A percentile compares a stretch with the other conserved stretches of the same genome.
Evolutionary conservation across 2,329 filamentous ascomycete species (phyloP).

Genomic region (Didymella glomerata): DNA sequence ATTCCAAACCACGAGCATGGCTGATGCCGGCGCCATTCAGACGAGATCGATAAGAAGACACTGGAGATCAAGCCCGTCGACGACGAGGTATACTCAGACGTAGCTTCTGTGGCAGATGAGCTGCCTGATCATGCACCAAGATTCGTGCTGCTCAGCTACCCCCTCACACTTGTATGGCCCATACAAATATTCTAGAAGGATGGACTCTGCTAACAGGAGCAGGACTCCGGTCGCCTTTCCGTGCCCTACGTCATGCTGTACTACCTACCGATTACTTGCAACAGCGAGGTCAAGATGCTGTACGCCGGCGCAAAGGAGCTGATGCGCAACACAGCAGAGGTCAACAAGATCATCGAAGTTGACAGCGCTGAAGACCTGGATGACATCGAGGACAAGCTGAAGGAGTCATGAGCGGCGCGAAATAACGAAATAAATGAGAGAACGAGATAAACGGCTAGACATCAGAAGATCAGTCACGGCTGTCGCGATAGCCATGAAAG

Average conservation of each 20-base stretch:
- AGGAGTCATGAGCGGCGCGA: conserved; percentile 28
- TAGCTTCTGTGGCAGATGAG: conserved; percentile 84
- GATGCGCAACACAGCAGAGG: conserved; percentile 91
- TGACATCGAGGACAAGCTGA: conserved; percentile 77
- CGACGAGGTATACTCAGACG: conserved; percentile 80
- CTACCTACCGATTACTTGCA: conserved; percentile 92
- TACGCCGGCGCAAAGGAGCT: conserved; percentile 96
- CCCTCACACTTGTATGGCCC: conserved; percentile 76
- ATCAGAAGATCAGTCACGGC: neutral
- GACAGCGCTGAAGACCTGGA: conserved; percentile 81
- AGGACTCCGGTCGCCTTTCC: conserved; percentile 83
- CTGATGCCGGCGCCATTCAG: conserved; percentile 59
- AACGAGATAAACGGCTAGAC: neutral
- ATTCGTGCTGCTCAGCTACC: conserved; percentile 90
- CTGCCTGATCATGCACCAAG: conserved; percentile 91
- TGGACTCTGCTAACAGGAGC: conserved; percentile 4
- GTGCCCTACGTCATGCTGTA: conserved; percentile 96
- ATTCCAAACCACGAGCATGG: conserved; percentile 19
- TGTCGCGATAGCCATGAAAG: neutral
- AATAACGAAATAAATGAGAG: neutral
- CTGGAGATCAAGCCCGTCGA: conserved; percentile 89
- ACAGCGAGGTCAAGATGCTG: conserved; percentile 85
- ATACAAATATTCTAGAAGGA: neutral
- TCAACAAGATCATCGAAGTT: conserved; percentile 86
- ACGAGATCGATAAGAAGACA: conserved; percentile 87